Conservation (phyloP, 768 basidiomycete genomes). For the Russula foetens region DNA sequence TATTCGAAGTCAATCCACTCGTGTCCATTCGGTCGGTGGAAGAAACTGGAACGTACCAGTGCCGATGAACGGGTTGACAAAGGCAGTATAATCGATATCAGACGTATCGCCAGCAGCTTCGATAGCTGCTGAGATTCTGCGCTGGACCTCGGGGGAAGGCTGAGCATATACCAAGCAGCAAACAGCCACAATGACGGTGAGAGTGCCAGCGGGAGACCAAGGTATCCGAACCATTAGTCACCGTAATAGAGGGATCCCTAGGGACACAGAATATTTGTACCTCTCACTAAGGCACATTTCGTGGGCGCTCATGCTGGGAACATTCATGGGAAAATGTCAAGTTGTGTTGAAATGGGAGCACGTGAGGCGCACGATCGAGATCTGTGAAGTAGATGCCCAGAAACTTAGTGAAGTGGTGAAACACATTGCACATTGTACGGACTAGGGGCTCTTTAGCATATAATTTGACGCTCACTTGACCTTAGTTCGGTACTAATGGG, state of each 20-base stretch:
- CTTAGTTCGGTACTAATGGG: no score
- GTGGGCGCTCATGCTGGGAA: background rate
- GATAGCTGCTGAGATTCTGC: slow-evolving; percentile 55
- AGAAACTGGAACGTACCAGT: slow-evolving; percentile 40
- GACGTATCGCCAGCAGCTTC: slow-evolving; percentile 38
- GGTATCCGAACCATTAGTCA: slow-evolving; percentile 13
- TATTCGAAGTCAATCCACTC: background rate
- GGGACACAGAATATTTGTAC: background rate
- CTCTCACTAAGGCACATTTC: background rate
- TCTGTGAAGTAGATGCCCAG: no score
- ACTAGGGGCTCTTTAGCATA: no score
- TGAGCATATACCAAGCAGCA: slow-evolving; percentile 33
- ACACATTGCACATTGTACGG: no score
- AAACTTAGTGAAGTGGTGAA: no score
- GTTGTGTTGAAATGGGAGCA: no score
- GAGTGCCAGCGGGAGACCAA: slow-evolving; percentile 2
- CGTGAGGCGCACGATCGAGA: no score
- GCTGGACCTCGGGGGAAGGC: slow-evolving; percentile 54
- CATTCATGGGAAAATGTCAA: no score
- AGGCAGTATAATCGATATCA: slow-evolving; percentile 52
- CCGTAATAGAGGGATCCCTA: background rate
- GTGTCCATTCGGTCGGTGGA: background rate
- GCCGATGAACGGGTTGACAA: slow-evolving; percentile 68
- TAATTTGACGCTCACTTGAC: no score
- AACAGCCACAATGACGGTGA: background rate